Base-by-base conservation (phyloP, 495 filamentous ascomycete genomes). In the Neurospora intermedia region DNA sequence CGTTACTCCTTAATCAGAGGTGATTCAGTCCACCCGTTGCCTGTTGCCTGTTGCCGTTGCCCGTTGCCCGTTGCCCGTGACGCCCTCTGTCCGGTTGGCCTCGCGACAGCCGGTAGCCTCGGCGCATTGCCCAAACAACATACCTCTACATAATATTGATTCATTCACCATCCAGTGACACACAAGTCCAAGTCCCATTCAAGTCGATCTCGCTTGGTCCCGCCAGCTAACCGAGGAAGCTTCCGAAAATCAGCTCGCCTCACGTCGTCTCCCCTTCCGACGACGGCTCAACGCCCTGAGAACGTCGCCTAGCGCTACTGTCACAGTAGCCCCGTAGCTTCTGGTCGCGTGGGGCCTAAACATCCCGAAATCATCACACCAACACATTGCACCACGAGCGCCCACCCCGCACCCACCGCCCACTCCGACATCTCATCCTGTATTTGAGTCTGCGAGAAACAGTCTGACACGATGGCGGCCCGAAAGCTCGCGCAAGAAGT, bases 401-500 rank as follows among this genome's bases (percentile, higher is more conserved):
- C 54, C 23, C 54, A 38, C 23, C 54, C 54, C 54, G 54, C 54
- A 35, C 13, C 27, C 54, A 66, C 13, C 27, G 54, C 69, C 31
- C 72, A 43, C 66, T 27, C 72, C 70, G 48, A 59, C 70, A 75
- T 35, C 76, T 74, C 76, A 79, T 69, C 76, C 38, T 66, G 54
- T 31, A 66, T 66, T 18, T 66, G 27, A 18, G 13, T 35, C 6
- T 66, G 27, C 27, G 54, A 66, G 27, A 66, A 31, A 66, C 15
- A 66, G 54, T 66, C 71, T 74, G 72, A 76, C 80, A 84, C 82
- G 77, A 99, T 99, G 96, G 92, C 96, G 75, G 91, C 92, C 79
- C 89, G 96, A 80, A 99, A 99, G 86, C 90, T 97, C 69, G 91
- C 94, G 80, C 94, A 97, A 83, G 95, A 98, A 83, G 94, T 97